Percentiles rank a stretch among this genome's conserved stretches.
Evolutionary conservation across 345 rosid species (phyloP).

Genomic region (Noccaea bulbosa): DNA sequence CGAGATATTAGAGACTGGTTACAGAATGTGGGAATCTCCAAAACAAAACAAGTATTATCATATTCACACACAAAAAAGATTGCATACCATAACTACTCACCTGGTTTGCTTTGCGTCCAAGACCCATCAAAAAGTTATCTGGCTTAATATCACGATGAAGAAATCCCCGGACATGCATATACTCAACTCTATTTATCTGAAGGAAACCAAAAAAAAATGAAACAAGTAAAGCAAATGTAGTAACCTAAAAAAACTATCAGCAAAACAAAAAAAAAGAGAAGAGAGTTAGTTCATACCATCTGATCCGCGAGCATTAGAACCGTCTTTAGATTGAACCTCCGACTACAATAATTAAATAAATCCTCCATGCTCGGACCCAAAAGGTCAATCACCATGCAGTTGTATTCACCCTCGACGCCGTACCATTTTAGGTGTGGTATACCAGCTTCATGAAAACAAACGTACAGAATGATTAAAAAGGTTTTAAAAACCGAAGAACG

Average conservation of each 20-base stretch:
- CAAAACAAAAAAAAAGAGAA: neutral
- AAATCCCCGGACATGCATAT: conserved; percentile 93
- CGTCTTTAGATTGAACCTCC: conserved; percentile 81
- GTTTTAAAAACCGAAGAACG: neutral
- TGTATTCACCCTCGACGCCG: conserved; percentile 84
- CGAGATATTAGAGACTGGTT: conserved; percentile 9
- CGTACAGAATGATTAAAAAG: conserved; percentile 6
- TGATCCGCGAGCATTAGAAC: conserved; percentile 97
- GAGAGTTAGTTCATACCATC: conserved; percentile 48
- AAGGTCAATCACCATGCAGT: conserved; percentile 91
- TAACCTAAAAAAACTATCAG: conserved; percentile 3
- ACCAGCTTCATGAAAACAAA: conserved; percentile 59
- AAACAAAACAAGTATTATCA: conserved; percentile 2
- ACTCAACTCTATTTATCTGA: conserved; percentile 88
- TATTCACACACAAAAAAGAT: conserved; percentile 5
- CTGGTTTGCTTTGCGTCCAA: conserved; percentile 99
- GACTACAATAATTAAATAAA: conserved; percentile 81
- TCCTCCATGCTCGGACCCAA: conserved; percentile 94
- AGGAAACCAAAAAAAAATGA: neutral
- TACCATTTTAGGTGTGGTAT: conserved; percentile 92
- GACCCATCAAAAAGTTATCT: conserved; percentile 97
- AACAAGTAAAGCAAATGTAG: conserved; percentile 19
- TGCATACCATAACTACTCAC: conserved; percentile 49
- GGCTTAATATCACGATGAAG: conserved; percentile 99
- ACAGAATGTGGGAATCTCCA: neutral